Conservation (phyloP, 1,284 basidiomycete species). For the Trichosporon sp. region DNA sequence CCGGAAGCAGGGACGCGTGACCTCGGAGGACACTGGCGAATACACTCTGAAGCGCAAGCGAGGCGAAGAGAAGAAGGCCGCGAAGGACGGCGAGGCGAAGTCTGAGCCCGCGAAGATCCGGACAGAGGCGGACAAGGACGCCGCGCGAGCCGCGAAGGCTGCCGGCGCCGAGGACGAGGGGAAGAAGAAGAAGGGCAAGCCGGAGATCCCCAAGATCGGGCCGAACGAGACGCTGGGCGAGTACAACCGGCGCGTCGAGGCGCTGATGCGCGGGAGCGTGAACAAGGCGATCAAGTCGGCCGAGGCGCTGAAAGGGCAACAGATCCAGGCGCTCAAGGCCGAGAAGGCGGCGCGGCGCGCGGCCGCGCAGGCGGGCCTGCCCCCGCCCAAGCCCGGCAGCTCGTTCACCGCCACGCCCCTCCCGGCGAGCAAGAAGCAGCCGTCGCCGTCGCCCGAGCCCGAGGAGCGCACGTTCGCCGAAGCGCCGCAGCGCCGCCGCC, state of each 20-base stretch:
- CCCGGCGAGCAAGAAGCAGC: background rate
- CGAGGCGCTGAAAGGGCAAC: conserved; percentile 25
- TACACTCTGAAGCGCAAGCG: conserved; percentile 11
- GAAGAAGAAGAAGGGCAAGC: conserved; percentile 7
- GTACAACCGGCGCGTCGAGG: conserved; percentile 47
- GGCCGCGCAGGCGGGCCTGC: background rate
- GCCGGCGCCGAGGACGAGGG: background rate
- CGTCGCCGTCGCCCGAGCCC: background rate
- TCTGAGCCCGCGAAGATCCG: background rate
- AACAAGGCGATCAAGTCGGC: conserved; percentile 44
- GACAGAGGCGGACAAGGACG: background rate
- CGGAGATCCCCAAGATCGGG: conserved; percentile 26
- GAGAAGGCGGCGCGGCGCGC: conserved; percentile 26
- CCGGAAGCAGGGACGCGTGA: conserved; percentile 32
- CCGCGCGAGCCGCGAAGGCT: background rate
- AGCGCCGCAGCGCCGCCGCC: conserved; percentile 12
- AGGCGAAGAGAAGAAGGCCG: background rate
- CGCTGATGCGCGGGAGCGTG: conserved; percentile 39
- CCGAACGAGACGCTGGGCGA: conserved; percentile 35
- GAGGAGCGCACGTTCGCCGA: conserved; percentile 13
- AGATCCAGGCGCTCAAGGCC: conserved; percentile 22
- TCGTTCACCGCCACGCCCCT: background rate
- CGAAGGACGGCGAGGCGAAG: background rate
- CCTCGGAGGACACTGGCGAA: conserved; percentile 41
- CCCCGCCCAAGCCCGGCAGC: background rate